These are phyloP conservation scores for Echites panduratus DNA, from an alignment of 257 asterid species.

Conservation along the genomic window DNA sequence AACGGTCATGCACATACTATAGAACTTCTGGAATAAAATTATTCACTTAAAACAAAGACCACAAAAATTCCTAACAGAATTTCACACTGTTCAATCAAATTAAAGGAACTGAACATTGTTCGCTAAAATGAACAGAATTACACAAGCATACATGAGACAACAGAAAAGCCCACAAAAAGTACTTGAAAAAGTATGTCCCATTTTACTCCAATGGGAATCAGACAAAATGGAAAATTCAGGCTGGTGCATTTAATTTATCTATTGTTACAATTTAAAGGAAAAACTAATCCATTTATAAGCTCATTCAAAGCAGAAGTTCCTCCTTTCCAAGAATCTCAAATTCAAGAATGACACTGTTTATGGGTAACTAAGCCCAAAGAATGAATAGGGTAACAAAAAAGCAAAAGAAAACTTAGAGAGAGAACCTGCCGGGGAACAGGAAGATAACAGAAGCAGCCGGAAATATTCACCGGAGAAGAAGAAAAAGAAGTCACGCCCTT, in stretches of 20 bases:
- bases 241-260: not conserved
- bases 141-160: not conserved
- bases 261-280: not conserved
- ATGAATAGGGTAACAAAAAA: too few relatives aligned
- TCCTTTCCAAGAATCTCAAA: not conserved
- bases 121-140: not conserved
- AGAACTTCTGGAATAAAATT: not conserved
- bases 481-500: not conserved
- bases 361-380: not conserved
- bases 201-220: not conserved
- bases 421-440: not conserved
- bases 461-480: not conserved
- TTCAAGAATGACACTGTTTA: not conserved
- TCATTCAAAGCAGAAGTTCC: not conserved
- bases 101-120: not conserved
- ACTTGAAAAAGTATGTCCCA: not conserved
- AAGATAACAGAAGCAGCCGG: not conserved
- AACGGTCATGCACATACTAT: not conserved
- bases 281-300: not conserved
- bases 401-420: not conserved
- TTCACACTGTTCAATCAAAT: too few relatives aligned
- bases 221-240: not conserved
- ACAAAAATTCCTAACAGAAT: not conserved
- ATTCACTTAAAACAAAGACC: not conserved
- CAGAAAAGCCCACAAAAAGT: not conserved